Base-by-base conservation (phyloP, 148 eudicot species). In the Nyssa sinensis region DNA sequence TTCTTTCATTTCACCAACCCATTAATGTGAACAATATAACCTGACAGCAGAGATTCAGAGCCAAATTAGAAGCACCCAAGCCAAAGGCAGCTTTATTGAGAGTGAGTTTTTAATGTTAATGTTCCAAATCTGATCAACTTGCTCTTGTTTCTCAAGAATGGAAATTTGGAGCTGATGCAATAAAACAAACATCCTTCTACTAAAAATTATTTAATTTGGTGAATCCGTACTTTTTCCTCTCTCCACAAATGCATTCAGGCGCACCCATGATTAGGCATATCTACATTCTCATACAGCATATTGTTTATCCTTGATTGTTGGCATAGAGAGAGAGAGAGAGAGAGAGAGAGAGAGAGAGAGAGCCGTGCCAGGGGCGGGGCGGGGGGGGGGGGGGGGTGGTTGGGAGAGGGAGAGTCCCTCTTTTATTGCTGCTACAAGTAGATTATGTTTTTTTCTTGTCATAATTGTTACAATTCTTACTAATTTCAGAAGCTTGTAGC, bases 361-460 rank as follows among this genome's bases (percentile, higher is more conserved):
- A 3, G 5, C 4, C 41, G 8, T 8, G 8, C 41, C 41, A 37
- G 8, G n/a, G n/a, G n/a, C n/a, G n/a, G n/a, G n/a, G n/a, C n/a
- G n/a, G n/a, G n/a, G n/a, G n/a, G n/a, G n/a, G n/a, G n/a, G n/a
- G n/a, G n/a, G n/a, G n/a, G n/a, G n/a, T n/a, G n/a, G n/a, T n/a
- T n/a, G n/a, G n/a, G n/a, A n/a, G 41, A 29, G 72, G 27, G 59
- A 49, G 37, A 0, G 35, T 49, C 29, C 57, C n/a, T 69, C 72
- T 69, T 49, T 8, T 57, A 16, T 29, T 69, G 29, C 72, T 69
- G 41, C 63, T 57, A 70, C 25, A 19, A 58, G 8, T 60, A n/a
- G 30, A 23, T 57, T 34, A 14, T 25, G 13, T 33, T 53, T 7
- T 5, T 70, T 55, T n/a, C 63, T n/a, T 32, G 28, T n/a, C 28